Percentiles rank a stretch among this genome's conserved stretches.
Evolutionary conservation across 768 basidiomycete genomes (phyloP).

Genomic region (Tubosaeta brunneosetosa): DNA sequence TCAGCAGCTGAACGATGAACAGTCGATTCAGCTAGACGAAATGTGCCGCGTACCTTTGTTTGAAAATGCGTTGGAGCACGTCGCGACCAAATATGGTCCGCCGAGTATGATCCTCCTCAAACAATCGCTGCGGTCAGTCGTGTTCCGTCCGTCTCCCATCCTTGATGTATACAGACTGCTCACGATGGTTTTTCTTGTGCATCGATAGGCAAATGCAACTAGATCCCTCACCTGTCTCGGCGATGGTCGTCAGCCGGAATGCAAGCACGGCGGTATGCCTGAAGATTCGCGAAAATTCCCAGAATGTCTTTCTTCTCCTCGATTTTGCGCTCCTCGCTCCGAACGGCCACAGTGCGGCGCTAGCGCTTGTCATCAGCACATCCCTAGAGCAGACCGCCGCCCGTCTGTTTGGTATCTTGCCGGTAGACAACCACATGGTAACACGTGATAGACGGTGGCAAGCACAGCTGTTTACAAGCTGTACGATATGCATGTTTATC

Average conservation of each 20-base stretch:
- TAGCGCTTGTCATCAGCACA: conserved; percentile 48
- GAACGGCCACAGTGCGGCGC: conserved; percentile 36
- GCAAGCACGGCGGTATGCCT: conserved; percentile 56
- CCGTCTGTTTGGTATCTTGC: conserved; percentile 44
- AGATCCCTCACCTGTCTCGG: conserved; percentile 18
- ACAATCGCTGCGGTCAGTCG: conserved; percentile 21
- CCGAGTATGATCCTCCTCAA: conserved; percentile 36
- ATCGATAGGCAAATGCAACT: conserved; percentile 24
- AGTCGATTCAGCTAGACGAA: conserved; percentile 48
- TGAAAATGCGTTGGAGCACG: conserved; percentile 33
- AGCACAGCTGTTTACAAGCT: conserved; percentile 53
- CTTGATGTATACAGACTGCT: neutral
- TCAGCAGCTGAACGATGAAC: conserved; percentile 40
- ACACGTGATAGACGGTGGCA: conserved; percentile 53
- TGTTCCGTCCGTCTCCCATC: neutral
- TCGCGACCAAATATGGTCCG: conserved; percentile 33
- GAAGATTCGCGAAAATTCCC: conserved; percentile 22
- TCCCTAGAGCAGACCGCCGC: conserved; percentile 42
- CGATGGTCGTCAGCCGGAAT: conserved; percentile 54
- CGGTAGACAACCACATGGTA: conserved; percentile 42
- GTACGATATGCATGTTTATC: conserved; percentile 53
- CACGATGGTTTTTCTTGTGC: neutral
- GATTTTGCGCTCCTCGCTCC: conserved; percentile 53
- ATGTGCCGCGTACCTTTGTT: conserved; percentile 48
- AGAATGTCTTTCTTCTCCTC: conserved; percentile 50